A percentile compares a stretch with the other conserved stretches of the same genome.
Evolutionary conservation across 2,329 filamentous ascomycete species (phyloP).

Genomic region (Botryotinia calthae): DNA sequence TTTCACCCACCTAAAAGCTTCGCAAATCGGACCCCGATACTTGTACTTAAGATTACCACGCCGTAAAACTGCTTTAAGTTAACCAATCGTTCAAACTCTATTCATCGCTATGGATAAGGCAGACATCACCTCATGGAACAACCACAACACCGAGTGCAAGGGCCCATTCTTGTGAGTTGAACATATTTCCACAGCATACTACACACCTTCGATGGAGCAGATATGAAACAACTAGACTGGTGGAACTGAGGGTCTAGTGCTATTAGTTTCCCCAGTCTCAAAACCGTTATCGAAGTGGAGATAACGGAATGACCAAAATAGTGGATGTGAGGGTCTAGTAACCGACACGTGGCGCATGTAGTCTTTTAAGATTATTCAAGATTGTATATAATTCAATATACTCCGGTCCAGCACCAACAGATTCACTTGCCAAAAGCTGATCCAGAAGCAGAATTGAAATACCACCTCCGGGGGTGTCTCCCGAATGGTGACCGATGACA

Average conservation of each 20-base stretch:
- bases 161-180: not conserved
- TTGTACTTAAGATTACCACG: too few relatives aligned
- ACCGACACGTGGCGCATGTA: slow-evolving; percentile 3
- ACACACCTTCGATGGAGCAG: not conserved
- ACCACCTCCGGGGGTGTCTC: too few relatives aligned
- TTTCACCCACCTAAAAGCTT: not conserved
- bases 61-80: too few relatives aligned
- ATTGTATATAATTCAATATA: not conserved
- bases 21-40: not conserved
- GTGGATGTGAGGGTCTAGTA: slow-evolving; percentile 2
- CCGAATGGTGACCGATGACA: not conserved
- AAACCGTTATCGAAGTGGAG: slow-evolving; percentile 1
- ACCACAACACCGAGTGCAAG: not conserved
- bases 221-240: not conserved
- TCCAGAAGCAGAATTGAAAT: not conserved
- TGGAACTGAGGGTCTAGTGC: not conserved
- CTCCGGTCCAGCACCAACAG: not conserved
- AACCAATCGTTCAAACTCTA: not conserved
- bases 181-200: not conserved
- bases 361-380: not conserved
- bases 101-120: not conserved
- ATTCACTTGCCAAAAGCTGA: not conserved
- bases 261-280: not conserved
- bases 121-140: not conserved
- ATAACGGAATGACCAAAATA: not conserved